phyloP scores from a whole-genome alignment of 1,284 basidiomycete genomes.

The Mycocalia duriaeana region DNA sequence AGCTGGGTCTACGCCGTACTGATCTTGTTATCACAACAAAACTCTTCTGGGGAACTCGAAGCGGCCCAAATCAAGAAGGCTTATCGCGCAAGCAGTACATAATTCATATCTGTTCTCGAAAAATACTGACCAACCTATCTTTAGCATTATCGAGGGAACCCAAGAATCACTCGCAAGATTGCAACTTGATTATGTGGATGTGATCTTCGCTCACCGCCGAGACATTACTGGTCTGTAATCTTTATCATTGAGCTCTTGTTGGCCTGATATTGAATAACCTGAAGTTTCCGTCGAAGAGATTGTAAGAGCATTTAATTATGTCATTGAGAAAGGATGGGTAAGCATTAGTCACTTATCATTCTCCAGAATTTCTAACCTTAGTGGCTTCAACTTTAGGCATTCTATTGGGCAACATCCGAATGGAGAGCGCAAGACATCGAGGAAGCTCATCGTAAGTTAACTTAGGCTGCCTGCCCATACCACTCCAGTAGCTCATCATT shows the following conservation, averaged over 20 bases:
- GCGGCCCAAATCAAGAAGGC: conserved; percentile 58
- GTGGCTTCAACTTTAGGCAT: no score
- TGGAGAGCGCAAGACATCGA: conserved; percentile 75
- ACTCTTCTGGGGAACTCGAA: conserved; percentile 50
- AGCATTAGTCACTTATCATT: no score
- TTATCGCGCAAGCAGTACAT: conserved; percentile 74
- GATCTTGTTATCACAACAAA: conserved; percentile 77
- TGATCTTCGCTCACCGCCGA: conserved; percentile 53
- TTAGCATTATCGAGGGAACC: conserved; percentile 74
- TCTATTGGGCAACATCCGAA: conserved; percentile 77
- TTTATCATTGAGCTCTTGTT: neutral
- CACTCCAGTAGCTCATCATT: no score
- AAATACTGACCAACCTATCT: neutral
- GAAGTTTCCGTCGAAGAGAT: conserved; percentile 66
- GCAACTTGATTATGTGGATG: conserved; percentile 74
- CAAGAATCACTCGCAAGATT: conserved; percentile 66
- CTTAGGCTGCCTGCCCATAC: no score
- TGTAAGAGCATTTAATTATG: conserved; percentile 68
- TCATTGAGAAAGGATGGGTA: conserved; percentile 66
- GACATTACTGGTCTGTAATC: conserved; percentile 31
- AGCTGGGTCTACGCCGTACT: conserved; percentile 64
- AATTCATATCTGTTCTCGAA: neutral
- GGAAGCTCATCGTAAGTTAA: conserved; percentile 62
- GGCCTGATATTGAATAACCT: neutral
- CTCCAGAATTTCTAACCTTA: no score